Evolutionary conservation across 192 early-diverging fungal genomes (phyloP).

Genomic region (Coemansia sp.): DNA sequence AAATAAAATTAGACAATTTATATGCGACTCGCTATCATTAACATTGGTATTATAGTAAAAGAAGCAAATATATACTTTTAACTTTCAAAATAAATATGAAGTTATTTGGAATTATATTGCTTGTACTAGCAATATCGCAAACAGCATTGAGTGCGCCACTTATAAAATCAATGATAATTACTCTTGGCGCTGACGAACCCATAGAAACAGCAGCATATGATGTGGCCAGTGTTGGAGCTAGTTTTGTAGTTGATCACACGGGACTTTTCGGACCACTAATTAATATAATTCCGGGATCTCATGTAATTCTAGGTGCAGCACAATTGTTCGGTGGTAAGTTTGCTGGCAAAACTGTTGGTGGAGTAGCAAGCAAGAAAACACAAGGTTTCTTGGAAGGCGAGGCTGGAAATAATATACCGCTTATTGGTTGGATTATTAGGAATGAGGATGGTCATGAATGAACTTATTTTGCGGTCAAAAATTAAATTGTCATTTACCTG

Average conservation of each 20-base stretch:
- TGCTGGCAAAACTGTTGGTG: slow-evolving; percentile 41
- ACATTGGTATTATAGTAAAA: slow-evolving; percentile 1
- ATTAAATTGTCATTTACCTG: background rate
- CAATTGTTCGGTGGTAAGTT: slow-evolving; percentile 38
- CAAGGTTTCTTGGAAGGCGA: slow-evolving; percentile 33
- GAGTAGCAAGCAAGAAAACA: slow-evolving; percentile 27
- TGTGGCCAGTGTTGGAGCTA: slow-evolving; percentile 43
- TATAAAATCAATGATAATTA: slow-evolving; percentile 26
- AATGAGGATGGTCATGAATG: slow-evolving; percentile 12
- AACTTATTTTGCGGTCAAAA: background rate
- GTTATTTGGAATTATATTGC: slow-evolving; percentile 11
- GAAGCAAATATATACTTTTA: background rate
- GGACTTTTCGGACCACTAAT: slow-evolving; percentile 41
- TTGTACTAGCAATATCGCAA: slow-evolving; percentile 18
- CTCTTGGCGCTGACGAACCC: slow-evolving; percentile 12
- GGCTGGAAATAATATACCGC: slow-evolving; percentile 31
- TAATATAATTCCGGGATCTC: slow-evolving; percentile 31
- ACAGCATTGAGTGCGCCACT: slow-evolving; percentile 21
- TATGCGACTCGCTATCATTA: background rate
- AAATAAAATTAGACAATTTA: background rate
- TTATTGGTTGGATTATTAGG: slow-evolving; percentile 46
- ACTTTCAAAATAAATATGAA: slow-evolving; percentile 22
- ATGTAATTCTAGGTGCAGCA: slow-evolving; percentile 32
- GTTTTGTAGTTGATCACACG: slow-evolving; percentile 40
- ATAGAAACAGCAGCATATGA: slow-evolving; percentile 37